Conservation (phyloP, 2,329 filamentous ascomycete genomes). For the Arthrobotrys entomopaga region DNA sequence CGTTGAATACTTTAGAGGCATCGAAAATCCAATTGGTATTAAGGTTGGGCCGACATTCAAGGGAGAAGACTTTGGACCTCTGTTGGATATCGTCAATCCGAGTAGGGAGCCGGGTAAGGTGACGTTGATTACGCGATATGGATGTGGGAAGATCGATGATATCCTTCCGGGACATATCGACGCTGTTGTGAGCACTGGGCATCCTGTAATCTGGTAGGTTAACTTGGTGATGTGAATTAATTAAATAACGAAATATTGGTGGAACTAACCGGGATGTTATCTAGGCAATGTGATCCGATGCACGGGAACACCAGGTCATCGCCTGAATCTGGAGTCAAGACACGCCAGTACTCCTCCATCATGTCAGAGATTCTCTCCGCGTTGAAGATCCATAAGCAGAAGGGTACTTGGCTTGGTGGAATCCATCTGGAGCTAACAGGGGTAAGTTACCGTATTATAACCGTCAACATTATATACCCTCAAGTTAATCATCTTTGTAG, state of each 20-base stretch:
- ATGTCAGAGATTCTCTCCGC: conserved; percentile 86
- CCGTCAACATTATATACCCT: not conserved
- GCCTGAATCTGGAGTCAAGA: conserved; percentile 81
- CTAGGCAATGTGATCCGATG: conserved; percentile 91
- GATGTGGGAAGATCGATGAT: conserved; percentile 77
- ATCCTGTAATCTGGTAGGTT: conserved; percentile 62
- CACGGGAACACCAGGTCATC: conserved; percentile 83
- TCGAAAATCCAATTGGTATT: conserved; percentile 94
- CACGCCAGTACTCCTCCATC: conserved; percentile 88
- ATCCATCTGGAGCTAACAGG: conserved; percentile 96
- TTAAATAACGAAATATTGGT: not conserved
- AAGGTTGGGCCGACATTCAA: conserved; percentile 92
- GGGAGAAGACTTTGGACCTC: conserved; percentile 75
- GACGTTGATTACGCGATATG: conserved; percentile 95
- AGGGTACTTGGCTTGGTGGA: conserved; percentile 87
- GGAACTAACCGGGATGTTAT: not conserved
- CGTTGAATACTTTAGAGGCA: conserved; percentile 95
- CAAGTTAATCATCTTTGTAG: conserved; percentile 21
- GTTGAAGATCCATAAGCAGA: conserved; percentile 82
- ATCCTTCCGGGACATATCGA: conserved; percentile 87
- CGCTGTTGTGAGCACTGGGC: conserved; percentile 81
- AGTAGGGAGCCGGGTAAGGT: conserved; percentile 85
- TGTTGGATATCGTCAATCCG: conserved; percentile 89
- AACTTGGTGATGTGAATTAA: not conserved
- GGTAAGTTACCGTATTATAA: conserved; percentile 37